Evolutionary conservation across 108 stramenopile species (phyloP).

Genomic region (Craspedostauros australis): DNA sequence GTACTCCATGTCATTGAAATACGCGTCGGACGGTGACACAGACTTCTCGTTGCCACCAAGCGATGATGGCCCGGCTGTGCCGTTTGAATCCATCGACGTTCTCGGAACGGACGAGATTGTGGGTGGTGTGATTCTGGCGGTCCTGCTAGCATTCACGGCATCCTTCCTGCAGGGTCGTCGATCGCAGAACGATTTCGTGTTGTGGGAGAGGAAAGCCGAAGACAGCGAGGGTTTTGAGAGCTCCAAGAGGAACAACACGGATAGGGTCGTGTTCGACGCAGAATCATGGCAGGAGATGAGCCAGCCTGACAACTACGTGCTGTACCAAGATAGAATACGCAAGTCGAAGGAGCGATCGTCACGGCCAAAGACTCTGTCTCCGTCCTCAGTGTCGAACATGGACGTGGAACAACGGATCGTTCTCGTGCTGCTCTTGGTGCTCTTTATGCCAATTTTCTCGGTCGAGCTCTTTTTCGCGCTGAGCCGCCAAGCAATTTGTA

Average conservation of each 20-base stretch:
- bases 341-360: slow-evolving; percentile 5
- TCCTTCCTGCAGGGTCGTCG: slow-evolving; percentile 28
- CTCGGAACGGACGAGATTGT: slow-evolving; percentile 36
- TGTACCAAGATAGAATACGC: slow-evolving; percentile 38
- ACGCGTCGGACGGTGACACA: too few species aligned
- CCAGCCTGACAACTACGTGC: slow-evolving; percentile 62
- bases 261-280: slow-evolving; percentile 8
- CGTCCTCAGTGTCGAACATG: not conserved
- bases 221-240: not conserved
- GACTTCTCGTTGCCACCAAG: too few species aligned
- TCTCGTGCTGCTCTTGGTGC: slow-evolving; percentile 34
- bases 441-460: slow-evolving; percentile 77
- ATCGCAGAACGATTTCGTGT: slow-evolving; percentile 22
- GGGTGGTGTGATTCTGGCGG: slow-evolving; percentile 32
- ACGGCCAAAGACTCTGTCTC: not conserved
- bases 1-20: too few species aligned
- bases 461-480: slow-evolving; percentile 71
- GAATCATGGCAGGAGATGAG: slow-evolving; percentile 63
- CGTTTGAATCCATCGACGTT: too few species aligned
- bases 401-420: slow-evolving; percentile 37
- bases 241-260: not conserved
- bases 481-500: slow-evolving; percentile 62
- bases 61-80: too few species aligned
- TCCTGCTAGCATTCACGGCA: slow-evolving; percentile 34
- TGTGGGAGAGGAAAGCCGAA: not conserved